A percentile compares a stretch with the other conserved stretches of the same genome.
These are phyloP conservation scores for Daldinia bambusicola DNA, from an alignment of 495 filamentous ascomycete species.

Conservation along the genomic window DNA sequence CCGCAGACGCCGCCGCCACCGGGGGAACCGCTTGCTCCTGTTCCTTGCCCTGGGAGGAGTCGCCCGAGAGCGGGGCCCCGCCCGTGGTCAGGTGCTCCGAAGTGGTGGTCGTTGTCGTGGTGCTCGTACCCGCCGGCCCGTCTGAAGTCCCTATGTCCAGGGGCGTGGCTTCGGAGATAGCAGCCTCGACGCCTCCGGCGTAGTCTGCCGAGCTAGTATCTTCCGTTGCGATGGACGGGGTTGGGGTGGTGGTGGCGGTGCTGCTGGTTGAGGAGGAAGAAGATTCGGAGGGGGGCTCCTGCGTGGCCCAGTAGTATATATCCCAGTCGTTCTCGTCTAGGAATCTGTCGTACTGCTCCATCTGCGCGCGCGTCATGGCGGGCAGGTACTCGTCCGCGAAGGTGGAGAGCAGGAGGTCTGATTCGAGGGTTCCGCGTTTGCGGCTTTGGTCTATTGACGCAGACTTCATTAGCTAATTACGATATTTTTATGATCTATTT, in stretches of 20 bases:
- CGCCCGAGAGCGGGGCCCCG: constrained; percentile 32
- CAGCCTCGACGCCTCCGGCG: constrained; percentile 55
- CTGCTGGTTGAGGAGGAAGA: no score
- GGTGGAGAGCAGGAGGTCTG: constrained; percentile 93
- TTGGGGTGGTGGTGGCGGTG: no score
- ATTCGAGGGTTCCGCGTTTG: constrained; percentile 95
- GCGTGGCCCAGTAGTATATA: constrained; percentile 99
- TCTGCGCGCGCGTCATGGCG: constrained; percentile 75
- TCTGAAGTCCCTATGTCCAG: not conserved
- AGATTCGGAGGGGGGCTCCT: constrained; percentile 68
- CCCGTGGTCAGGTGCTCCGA: constrained; percentile 33
- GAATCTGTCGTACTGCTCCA: constrained; percentile 89
- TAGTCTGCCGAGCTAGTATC: constrained; percentile 49
- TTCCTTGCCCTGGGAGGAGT: constrained; percentile 44
- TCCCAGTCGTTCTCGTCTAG: constrained; percentile 99
- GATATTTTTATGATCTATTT: constrained; percentile 5
- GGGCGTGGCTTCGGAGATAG: constrained; percentile 25
- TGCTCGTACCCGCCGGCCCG: not conserved
- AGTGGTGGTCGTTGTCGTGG: not conserved
- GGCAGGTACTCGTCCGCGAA: constrained; percentile 84
- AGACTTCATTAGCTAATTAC: not conserved
- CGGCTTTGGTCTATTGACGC: constrained; percentile 86
- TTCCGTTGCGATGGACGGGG: constrained; percentile 44
- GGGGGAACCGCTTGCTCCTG: not conserved
- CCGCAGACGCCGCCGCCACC: constrained; percentile 8